Base-by-base conservation (phyloP, 176 grass and related monocot species). In the Aegilops longissima region DNA sequence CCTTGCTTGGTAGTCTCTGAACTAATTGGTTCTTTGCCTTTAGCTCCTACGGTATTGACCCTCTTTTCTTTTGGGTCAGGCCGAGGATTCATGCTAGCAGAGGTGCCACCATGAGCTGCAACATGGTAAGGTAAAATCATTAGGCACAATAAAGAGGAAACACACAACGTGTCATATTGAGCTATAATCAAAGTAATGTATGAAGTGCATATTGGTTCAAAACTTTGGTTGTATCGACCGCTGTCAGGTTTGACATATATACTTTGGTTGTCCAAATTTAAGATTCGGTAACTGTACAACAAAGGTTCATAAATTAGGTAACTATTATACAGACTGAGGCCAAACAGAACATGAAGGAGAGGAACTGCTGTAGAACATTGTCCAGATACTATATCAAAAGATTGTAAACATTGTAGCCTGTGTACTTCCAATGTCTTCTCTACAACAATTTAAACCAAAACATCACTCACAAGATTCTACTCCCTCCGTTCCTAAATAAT, bases 71-170 rank as follows among this genome's bases (percentile, higher is more conserved):
- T 81, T 4, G 70, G 58, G n/a, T 86, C 71, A 86, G 78, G 51
- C n/a, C 7, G 10, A 70, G 12, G 82, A 76, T 12, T 49, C 81
- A 82, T 62, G 51, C 8, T 40, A 70, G 30, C 85, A 54, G 69
- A 81, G 17, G 29, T 86, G 21, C 29, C 88, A 40, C 38, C 79
- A 78, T 78, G 72, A 77, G 64, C 88, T 86, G 66, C 21, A 84
- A 73, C 12, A 49, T 62, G 52, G 36, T 12, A 78, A 36, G 39
- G 27, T 78, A 35, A 49, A 89, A 70, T 16, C 25, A 61, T 69
- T 47, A 90, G 36, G 9, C 4, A 12, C 4, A 35, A 80, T 76
- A 73, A 39, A 67, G 4, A 45, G 5, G 35, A 12, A 81, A 76
- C 68, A 64, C 21, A 84, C 34, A 61, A 61, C 3, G 0, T 2